Conservation (phyloP, 805 yeast species). For the Sugiyamaella marilandica region DNA sequence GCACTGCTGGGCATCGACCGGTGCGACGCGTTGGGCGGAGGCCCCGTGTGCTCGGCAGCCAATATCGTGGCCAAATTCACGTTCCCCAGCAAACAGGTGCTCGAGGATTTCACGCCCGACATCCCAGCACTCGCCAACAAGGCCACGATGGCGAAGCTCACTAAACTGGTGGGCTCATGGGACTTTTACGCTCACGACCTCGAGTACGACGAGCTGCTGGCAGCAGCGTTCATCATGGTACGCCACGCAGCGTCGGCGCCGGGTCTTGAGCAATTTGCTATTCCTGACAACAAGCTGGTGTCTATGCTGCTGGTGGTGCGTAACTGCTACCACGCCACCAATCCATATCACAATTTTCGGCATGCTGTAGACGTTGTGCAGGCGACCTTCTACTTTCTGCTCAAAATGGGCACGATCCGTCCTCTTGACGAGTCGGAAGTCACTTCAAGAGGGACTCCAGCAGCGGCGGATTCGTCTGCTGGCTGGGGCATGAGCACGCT, state of each 20-base stretch:
- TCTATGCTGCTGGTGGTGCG: constrained; percentile 63
- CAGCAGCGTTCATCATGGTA: constrained; percentile 55
- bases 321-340: constrained; percentile 75
- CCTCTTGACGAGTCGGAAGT: constrained; percentile 17
- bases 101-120: not conserved
- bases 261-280: constrained; percentile 3
- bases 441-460: too few relatives aligned
- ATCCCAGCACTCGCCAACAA: not conserved
- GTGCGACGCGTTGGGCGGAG: not conserved
- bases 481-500: constrained; percentile 26
- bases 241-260: constrained; percentile 31
- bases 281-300: constrained; percentile 44
- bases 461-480: not conserved
- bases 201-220: constrained; percentile 58
- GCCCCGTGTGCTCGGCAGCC: not conserved
- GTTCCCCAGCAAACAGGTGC: constrained; percentile 6
- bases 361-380: constrained; percentile 96
- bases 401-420: constrained; percentile 28
- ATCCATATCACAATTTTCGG: constrained; percentile 90
- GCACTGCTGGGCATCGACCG: constrained; percentile 6
- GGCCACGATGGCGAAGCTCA: not conserved
- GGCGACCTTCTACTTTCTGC: constrained; percentile 67
- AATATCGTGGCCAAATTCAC: constrained; percentile 6
- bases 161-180: constrained; percentile 38
- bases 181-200: constrained; percentile 66